These are phyloP conservation scores for Taxillus chinensis DNA, from an alignment of 164 flowering plant species.

Conservation along the genomic window DNA sequence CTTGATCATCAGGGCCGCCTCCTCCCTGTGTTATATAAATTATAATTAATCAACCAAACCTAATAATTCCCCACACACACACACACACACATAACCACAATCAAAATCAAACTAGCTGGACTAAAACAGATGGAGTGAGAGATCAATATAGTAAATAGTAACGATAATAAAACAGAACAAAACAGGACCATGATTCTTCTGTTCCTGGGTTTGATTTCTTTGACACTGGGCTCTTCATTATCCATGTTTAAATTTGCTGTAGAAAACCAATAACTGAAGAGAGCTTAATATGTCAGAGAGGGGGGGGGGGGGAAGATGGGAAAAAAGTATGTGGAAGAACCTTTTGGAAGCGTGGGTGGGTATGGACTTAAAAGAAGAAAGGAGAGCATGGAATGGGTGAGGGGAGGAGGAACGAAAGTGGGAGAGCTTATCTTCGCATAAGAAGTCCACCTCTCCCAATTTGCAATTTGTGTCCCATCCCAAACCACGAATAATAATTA, in stretches of 20 bases:
- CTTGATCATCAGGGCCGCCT: conserved; percentile 16
- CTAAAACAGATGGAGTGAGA: neutral
- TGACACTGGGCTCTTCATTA: neutral
- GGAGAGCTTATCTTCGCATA: too few species aligned
- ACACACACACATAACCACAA: neutral
- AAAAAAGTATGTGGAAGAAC: neutral
- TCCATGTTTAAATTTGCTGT: neutral
- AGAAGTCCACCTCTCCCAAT: too few species aligned
- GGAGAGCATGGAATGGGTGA: too few species aligned
- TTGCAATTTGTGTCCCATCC: too few species aligned
- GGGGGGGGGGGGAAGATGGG: neutral
- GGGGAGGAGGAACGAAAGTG: too few species aligned
- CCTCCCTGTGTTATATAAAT: neutral
- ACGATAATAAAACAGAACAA: too few species aligned
- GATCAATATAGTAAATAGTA: too few species aligned
- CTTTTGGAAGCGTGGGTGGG: too few species aligned
- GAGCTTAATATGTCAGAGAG: neutral
- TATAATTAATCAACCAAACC: too few species aligned
- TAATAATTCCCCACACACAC: neutral
- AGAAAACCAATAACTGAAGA: too few species aligned
- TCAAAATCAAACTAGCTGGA: neutral
- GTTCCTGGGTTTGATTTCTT: conserved; percentile 2
- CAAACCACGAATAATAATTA: too few species aligned
- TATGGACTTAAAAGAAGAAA: too few species aligned
- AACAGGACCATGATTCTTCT: conserved; percentile 1